These are phyloP conservation scores for Talaromyces verruculosus DNA, from an alignment of 2,329 filamentous ascomycete genomes.

Conservation along the genomic window DNA sequence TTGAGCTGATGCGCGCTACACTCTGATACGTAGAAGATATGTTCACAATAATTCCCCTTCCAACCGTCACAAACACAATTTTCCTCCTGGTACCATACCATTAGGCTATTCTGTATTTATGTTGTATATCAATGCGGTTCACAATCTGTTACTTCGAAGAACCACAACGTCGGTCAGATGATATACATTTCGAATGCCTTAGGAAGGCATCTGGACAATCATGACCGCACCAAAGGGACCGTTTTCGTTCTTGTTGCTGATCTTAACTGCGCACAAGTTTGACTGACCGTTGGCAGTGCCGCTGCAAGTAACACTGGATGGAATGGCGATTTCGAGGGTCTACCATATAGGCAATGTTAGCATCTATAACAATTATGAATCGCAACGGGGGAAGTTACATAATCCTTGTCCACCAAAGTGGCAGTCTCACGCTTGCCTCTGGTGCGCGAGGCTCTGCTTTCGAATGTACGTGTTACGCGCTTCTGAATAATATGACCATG, in stretches of 20 bases:
- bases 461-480: neutral
- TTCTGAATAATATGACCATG: neutral
- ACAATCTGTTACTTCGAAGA: neutral
- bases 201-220: conserved; percentile 9
- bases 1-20: neutral
- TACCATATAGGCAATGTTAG: neutral
- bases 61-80: neutral
- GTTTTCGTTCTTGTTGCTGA: conserved; percentile 11
- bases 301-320: neutral
- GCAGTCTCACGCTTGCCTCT: neutral
- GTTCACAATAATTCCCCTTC: neutral
- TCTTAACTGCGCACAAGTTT: conserved; percentile 8
- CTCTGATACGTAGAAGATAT: neutral
- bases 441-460: neutral
- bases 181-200: neutral
- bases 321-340: neutral
- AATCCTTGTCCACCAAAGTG: neutral
- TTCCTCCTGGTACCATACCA: neutral
- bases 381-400: neutral
- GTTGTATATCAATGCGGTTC: neutral
- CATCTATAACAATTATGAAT: neutral
- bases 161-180: neutral
- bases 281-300: neutral
- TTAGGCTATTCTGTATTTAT: neutral
- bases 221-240: conserved; percentile 11